Evolutionary conservation across 768 basidiomycete genomes (phyloP), one percentile per base, ranked within the genome.

Genomic region (Dendrothele bispora): DNA sequence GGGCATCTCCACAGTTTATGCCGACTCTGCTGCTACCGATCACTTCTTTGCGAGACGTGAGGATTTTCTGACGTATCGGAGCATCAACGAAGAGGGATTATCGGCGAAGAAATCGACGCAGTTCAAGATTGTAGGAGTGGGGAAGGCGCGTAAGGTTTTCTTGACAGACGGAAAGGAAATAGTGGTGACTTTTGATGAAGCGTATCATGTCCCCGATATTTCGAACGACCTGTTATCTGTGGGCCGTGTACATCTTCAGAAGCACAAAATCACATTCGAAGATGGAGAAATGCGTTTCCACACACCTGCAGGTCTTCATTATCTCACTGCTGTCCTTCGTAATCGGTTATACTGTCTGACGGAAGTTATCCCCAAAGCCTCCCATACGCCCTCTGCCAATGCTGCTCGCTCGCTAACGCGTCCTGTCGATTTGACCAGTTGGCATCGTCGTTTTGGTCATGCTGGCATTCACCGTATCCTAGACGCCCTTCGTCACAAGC

Each of bases 161-260:
- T 12, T 28, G 1, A 29, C 50, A 12, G 37, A 49, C 7, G 55
- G 57, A 15, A 36, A 39, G 7, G n/a, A 34, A 1, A 49, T 55
- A 3, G 47, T 42, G 1, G 22, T 66, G 8, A 54, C 44, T 2
- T 58, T 65, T 29, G 30, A 30, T 3, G 48, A 63, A 21, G 61
- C 60, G 1, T 40, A 65, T 0, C 61, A 65, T 34, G 59, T 56
- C 0, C 65, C 63, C 1, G 57, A 61, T 18, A 45, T 67, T n/a
- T 43, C 54, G 1, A 55, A 57, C 5, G 62, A 67, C 39, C 59
- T 66, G 1, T 38, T 65, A 3, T 64, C 62, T 1, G 50, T 61
- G 4, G 30, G 45, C 1, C 41, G 47, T 21, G 39, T 65, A 12
- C 54, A 60, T 36, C 24, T 20, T 0, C 52, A 56, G 2, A 52